Evolutionary conservation across 371 early-diverging fungal species (phyloP).

Genomic region (Rhizopus delemar): DNA sequence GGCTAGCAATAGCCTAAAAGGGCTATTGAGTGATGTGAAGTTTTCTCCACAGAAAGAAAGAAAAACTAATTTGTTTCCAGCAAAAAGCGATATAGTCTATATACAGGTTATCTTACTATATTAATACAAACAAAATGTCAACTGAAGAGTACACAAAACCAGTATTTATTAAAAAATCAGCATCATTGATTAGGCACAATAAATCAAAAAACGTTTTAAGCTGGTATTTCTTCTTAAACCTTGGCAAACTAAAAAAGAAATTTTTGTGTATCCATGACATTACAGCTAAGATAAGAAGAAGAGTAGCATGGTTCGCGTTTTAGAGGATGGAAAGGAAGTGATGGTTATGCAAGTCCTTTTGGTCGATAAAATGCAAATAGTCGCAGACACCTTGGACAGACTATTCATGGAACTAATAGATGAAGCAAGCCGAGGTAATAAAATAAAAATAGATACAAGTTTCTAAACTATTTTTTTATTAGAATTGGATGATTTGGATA

Average conservation of each 20-base stretch:
- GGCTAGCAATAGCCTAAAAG: conserved; percentile 8
- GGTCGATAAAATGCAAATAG: conserved; percentile 52
- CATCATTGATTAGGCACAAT: conserved; percentile 24
- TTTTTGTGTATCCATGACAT: not conserved
- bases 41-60: conserved; percentile 12
- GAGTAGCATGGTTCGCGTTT: conserved; percentile 39
- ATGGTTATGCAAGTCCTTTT: conserved; percentile 53
- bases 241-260: conserved; percentile 7
- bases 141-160: conserved; percentile 38
- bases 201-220: conserved; percentile 40
- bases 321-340: conserved; percentile 58
- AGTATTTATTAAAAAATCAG: conserved; percentile 28
- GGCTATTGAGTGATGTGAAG: conserved; percentile 9
- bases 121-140: conserved; percentile 5
- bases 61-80: conserved; percentile 9
- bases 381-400: conserved; percentile 65
- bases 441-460: not conserved
- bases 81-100: conserved; percentile 9
- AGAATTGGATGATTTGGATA: conserved; percentile 67
- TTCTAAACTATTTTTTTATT: not conserved
- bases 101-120: conserved; percentile 12
- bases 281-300: not conserved
- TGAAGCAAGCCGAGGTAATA: conserved; percentile 59
- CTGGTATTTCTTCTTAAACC: conserved; percentile 19
- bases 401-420: conserved; percentile 66